Conservation (phyloP, 192 early-diverging fungal genomes). For the Coemansia sp. region DNA sequence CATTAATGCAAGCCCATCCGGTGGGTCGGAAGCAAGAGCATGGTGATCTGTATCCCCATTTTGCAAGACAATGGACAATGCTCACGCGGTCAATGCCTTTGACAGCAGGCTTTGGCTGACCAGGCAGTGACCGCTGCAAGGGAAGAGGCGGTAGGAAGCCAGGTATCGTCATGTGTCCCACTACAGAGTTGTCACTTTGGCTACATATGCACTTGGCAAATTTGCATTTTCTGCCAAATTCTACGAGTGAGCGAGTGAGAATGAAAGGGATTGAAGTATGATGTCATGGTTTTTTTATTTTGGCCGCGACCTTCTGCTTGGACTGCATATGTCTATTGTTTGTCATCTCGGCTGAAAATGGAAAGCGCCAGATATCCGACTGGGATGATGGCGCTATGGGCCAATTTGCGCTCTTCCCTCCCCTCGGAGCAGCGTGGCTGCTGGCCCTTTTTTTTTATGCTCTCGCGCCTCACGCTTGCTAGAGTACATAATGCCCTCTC, state of each 20-base stretch:
- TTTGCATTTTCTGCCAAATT: background rate
- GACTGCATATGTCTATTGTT: constrained; percentile 1
- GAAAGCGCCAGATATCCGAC: background rate
- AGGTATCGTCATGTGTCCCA: background rate
- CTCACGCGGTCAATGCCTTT: background rate
- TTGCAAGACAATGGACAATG: background rate
- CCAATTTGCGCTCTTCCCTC: background rate
- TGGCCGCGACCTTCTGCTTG: background rate
- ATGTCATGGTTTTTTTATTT: background rate
- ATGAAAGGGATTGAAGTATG: background rate
- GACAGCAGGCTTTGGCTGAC: constrained; percentile 2
- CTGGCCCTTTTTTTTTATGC: background rate
- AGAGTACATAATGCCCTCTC: background rate
- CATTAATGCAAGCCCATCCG: background rate
- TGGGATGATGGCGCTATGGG: background rate
- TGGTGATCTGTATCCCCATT: background rate
- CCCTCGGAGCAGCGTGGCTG: background rate
- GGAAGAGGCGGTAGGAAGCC: background rate
- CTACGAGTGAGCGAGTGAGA: background rate
- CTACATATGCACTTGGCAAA: background rate
- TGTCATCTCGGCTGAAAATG: background rate
- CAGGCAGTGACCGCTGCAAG: constrained; percentile 7
- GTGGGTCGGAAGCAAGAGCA: constrained; percentile 1
- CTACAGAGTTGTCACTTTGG: background rate
- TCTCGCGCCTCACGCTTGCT: background rate